phyloP scores from a whole-genome alignment of 2,329 filamentous ascomycete species.

The Clarireedia monteithiana region DNA sequence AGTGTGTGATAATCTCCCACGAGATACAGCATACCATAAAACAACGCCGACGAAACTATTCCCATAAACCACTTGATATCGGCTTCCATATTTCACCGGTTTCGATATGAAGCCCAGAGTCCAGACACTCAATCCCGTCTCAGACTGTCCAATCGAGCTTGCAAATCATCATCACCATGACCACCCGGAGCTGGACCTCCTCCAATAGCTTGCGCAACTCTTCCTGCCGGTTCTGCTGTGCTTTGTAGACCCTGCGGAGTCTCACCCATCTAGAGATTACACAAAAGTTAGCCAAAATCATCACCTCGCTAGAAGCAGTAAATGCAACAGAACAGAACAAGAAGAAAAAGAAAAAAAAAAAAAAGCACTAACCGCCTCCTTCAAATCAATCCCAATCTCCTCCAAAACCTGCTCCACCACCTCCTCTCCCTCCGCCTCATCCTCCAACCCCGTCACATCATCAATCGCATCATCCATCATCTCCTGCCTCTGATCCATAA shows the following conservation, averaged over 20 bases:
- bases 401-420: conserved; percentile 94
- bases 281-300: conserved; percentile 10
- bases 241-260: conserved; percentile 80
- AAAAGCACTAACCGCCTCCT: conserved; percentile 65
- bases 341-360: too few species aligned
- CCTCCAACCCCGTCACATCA: conserved; percentile 81
- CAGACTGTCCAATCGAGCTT: conserved; percentile 86
- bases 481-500: conserved; percentile 98
- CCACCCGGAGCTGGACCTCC: conserved; percentile 53
- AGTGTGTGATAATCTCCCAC: too few species aligned
- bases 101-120: neutral
- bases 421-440: conserved; percentile 94
- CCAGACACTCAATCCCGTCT: conserved; percentile 14
- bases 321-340: neutral
- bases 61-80: neutral
- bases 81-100: neutral
- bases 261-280: conserved; percentile 66
- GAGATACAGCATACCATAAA: too few species aligned
- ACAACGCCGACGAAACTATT: neutral
- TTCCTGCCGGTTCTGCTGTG: conserved; percentile 61
- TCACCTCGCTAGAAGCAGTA: neutral
- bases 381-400: conserved; percentile 92
- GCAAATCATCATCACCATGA: conserved; percentile 77
- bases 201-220: conserved; percentile 81
- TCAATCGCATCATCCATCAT: conserved; percentile 99